Evolutionary conservation across 2,329 filamentous ascomycete genomes (phyloP).

Genomic region (Ambrosiella beaveri): DNA sequence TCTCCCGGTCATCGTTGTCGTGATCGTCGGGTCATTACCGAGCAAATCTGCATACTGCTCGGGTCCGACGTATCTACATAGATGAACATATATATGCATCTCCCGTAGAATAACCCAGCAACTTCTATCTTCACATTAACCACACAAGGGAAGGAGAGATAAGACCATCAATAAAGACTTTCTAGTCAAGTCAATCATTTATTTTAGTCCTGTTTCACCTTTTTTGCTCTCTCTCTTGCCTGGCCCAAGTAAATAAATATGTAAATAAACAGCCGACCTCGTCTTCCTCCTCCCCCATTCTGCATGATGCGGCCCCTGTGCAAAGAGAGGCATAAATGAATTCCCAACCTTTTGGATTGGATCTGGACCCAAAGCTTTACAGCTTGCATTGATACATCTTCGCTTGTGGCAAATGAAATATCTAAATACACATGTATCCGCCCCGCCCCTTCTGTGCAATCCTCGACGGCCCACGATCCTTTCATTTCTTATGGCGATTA

Average conservation of each 20-base stretch:
- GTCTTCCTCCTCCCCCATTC: too few species aligned
- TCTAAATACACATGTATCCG: neutral
- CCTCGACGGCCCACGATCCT: neutral
- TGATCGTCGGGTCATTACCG: neutral
- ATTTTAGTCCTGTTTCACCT: too few species aligned
- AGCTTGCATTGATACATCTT: neutral
- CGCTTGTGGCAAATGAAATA: neutral
- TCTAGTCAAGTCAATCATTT: too few species aligned
- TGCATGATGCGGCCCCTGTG: too few species aligned
- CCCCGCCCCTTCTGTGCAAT: too few species aligned
- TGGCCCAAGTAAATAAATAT: too few species aligned
- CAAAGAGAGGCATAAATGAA: too few species aligned
- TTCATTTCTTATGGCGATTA: neutral
- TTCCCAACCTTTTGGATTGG: neutral
- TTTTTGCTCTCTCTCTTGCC: too few species aligned
- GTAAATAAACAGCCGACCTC: too few species aligned
- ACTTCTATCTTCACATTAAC: too few species aligned
- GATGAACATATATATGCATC: neutral
- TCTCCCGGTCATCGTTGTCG: neutral
- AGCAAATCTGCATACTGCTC: neutral
- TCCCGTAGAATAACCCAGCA: neutral
- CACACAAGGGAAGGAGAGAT: too few species aligned
- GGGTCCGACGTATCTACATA: neutral
- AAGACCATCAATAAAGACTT: too few species aligned
- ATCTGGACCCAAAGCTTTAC: neutral